Evolutionary conservation across 371 early-diverging fungal species (phyloP).

Genomic region (Apophysomyces elegans): DNA sequence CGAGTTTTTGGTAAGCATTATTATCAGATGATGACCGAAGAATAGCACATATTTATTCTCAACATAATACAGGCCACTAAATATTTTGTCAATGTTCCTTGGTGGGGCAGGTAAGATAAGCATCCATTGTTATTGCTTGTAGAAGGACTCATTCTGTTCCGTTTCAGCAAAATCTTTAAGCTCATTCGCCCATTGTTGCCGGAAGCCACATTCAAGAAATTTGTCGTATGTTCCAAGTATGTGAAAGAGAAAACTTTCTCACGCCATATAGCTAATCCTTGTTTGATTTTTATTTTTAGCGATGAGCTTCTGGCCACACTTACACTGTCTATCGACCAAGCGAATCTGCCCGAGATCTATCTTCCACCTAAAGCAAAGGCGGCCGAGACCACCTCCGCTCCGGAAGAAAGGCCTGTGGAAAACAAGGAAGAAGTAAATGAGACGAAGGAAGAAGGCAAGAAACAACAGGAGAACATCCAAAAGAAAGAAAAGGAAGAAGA

Average conservation of each 20-base stretch:
- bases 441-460: background rate
- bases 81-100: constrained; percentile 64
- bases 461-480: background rate
- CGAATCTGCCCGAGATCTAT: constrained; percentile 22
- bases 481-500: constrained; percentile 8
- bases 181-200: constrained; percentile 56
- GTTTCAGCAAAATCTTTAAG: constrained; percentile 55
- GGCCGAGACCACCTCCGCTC: background rate
- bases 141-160: background rate
- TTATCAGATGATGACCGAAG: background rate
- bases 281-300: constrained; percentile 15
- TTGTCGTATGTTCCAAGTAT: constrained; percentile 57
- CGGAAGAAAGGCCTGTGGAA: background rate
- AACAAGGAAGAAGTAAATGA: background rate
- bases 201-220: constrained; percentile 64
- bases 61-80: constrained; percentile 41
- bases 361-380: constrained; percentile 12
- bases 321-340: constrained; percentile 18
- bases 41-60: background rate
- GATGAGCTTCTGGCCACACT: constrained; percentile 22
- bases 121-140: too few relatives aligned
- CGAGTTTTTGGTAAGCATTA: constrained; percentile 53
- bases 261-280: background rate
- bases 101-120: constrained; percentile 57
- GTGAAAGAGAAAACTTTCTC: background rate